phyloP scores from a whole-genome alignment of 1,284 basidiomycete species.

The Cryptococcus sp. region DNA sequence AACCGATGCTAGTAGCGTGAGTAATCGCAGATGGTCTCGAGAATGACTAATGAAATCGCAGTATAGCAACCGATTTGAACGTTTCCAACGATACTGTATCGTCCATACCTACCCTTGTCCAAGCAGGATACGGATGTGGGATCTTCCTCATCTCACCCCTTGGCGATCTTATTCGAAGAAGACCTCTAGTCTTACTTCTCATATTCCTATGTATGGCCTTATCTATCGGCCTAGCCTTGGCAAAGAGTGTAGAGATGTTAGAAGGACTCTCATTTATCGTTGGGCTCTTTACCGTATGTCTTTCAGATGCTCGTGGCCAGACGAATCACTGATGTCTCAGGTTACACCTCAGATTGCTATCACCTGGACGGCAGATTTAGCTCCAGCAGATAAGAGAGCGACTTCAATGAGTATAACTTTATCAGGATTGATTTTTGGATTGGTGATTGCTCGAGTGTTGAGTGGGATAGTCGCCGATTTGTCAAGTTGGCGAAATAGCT shows the following conservation, averaged over 20 bases:
- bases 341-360: slow-evolving; percentile 51
- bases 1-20: slow-evolving; percentile 58
- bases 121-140: slow-evolving; percentile 53
- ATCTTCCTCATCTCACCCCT: slow-evolving; percentile 61
- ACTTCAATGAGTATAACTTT: slow-evolving; percentile 63
- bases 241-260: slow-evolving; percentile 53
- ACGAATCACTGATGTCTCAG: slow-evolving; percentile 4
- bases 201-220: slow-evolving; percentile 53
- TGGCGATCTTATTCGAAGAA: slow-evolving; percentile 60
- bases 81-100: slow-evolving; percentile 60
- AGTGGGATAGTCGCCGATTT: slow-evolving; percentile 64
- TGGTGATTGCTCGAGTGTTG: slow-evolving; percentile 64
- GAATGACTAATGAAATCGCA: background rate
- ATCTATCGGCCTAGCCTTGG: slow-evolving; percentile 58
- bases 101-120: slow-evolving; percentile 54
- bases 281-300: slow-evolving; percentile 54
- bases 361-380: slow-evolving; percentile 63
- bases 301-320: background rate
- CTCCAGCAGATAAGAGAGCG: slow-evolving; percentile 59
- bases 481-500: slow-evolving; percentile 60
- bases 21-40: background rate
- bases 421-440: slow-evolving; percentile 64
- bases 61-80: slow-evolving; percentile 49
- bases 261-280: slow-evolving; percentile 58
- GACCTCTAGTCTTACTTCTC: slow-evolving; percentile 55